Conservation (phyloP, 345 rosid species). For the Cardamine resedifolia region DNA sequence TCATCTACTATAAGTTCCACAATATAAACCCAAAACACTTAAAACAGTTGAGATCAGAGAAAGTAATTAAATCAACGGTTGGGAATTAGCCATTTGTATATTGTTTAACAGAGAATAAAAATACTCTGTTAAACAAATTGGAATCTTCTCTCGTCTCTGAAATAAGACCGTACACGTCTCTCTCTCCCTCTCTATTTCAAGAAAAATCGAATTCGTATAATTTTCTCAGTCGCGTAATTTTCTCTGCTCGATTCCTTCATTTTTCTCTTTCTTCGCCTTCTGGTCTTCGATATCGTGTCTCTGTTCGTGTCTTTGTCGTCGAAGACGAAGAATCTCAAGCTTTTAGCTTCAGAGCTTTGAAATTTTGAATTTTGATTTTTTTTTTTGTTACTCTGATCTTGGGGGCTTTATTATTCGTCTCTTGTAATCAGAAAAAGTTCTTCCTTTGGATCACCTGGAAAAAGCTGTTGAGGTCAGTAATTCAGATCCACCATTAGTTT, state of each 20-base stretch:
- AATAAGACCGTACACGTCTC: slow-evolving; percentile 33
- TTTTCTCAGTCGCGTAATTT: slow-evolving; percentile 20
- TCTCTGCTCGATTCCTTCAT: neutral
- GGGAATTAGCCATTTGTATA: neutral
- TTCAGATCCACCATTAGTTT: slow-evolving; percentile 25
- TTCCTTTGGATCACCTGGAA: slow-evolving; percentile 2
- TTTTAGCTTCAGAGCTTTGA: slow-evolving; percentile 15
- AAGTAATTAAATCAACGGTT: neutral
- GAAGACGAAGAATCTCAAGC: slow-evolving; percentile 18
- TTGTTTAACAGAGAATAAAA: neutral
- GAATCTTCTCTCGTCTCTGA: slow-evolving; percentile 1
- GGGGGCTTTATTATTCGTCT: neutral
- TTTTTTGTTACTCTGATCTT: neutral
- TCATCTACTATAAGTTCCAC: neutral
- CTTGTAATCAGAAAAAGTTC: neutral
- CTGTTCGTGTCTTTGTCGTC: neutral
- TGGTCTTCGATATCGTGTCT: slow-evolving; percentile 5
- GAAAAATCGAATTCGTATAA: slow-evolving; percentile 24
- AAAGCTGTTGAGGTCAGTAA: slow-evolving; percentile 11
- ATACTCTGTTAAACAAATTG: slow-evolving; percentile 2
- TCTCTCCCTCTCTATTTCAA: slow-evolving; percentile 36
- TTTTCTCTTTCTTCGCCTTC: neutral
- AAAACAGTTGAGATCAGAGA: neutral
- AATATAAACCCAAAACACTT: neutral
- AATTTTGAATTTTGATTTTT: neutral